phyloP scores from a whole-genome alignment of 495 filamentous ascomycete genomes.

The Lasiosphaeris hirsuta region DNA sequence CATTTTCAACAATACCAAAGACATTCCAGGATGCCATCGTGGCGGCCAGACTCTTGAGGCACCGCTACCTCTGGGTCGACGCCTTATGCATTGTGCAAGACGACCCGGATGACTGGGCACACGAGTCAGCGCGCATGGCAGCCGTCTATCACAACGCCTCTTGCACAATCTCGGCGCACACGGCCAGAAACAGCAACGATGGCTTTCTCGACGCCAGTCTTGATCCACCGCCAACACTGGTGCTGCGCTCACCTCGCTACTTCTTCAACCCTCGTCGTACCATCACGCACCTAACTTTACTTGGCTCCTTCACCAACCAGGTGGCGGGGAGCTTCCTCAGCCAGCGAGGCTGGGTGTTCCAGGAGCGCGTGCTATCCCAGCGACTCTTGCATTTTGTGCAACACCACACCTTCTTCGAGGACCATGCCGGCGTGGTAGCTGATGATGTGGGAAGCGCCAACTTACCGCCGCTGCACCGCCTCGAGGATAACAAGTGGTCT shows the following conservation, averaged over 20 bases:
- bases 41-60: conserved; percentile 25
- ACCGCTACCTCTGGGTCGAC: conserved; percentile 37
- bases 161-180: conserved; percentile 26
- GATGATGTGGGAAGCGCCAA: too few species aligned
- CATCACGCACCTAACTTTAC: too few species aligned
- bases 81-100: conserved; percentile 34
- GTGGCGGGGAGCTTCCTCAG: conserved; percentile 5
- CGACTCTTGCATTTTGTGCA: background rate
- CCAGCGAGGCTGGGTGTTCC: background rate
- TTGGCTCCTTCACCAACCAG: too few species aligned
- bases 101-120: conserved; percentile 25
- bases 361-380: background rate
- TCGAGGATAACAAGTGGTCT: too few species aligned
- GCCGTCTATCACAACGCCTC: conserved; percentile 27
- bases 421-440: too few species aligned
- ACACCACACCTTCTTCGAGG: background rate
- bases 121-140: conserved; percentile 29
- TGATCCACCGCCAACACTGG: too few species aligned
- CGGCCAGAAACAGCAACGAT: conserved; percentile 2
- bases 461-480: too few species aligned
- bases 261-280: too few species aligned
- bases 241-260: too few species aligned
- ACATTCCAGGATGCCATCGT: conserved; percentile 35
- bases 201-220: too few species aligned
- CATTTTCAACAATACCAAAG: conserved; percentile 16